Conservation (phyloP, 129 eudicot genomes). For the Arctium minus region DNA sequence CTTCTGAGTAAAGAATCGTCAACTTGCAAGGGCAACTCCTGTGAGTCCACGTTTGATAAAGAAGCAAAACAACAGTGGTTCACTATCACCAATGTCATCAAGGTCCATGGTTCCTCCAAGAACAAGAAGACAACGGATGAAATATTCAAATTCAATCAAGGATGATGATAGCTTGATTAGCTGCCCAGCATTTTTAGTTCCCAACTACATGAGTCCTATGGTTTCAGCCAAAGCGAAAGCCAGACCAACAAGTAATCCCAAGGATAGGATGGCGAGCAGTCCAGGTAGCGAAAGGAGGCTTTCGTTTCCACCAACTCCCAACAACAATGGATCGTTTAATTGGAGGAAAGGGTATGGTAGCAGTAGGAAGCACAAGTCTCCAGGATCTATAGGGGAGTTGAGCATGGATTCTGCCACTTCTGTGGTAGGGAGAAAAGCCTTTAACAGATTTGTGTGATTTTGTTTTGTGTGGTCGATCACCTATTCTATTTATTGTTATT, state of each 20-base stretch:
- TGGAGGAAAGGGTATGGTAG: constrained; percentile 47
- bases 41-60: constrained; percentile 18
- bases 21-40: constrained; percentile 33
- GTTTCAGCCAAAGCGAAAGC: constrained; percentile 77
- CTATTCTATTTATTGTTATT: not conserved
- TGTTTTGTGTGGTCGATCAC: constrained; percentile 1
- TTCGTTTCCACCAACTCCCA: constrained; percentile 62
- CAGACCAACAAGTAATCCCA: constrained; percentile 53
- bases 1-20: constrained; percentile 26
- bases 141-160: constrained; percentile 39
- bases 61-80: constrained; percentile 2
- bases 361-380: constrained; percentile 28
- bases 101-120: constrained; percentile 48
- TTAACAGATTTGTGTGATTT: constrained; percentile 85
- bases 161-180: constrained; percentile 84
- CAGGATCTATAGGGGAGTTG: constrained; percentile 48
- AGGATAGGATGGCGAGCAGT: constrained; percentile 47
- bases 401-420: constrained; percentile 64
- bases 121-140: constrained; percentile 31
- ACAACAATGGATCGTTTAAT: constrained; percentile 43
- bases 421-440: constrained; percentile 61
- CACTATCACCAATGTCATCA: constrained; percentile 30
- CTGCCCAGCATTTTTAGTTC: constrained; percentile 84
- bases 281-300: constrained; percentile 59
- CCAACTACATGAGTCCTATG: constrained; percentile 76